Base-by-base conservation (phyloP, 345 rosid species). In the Psidium friedrichsthalianum region DNA sequence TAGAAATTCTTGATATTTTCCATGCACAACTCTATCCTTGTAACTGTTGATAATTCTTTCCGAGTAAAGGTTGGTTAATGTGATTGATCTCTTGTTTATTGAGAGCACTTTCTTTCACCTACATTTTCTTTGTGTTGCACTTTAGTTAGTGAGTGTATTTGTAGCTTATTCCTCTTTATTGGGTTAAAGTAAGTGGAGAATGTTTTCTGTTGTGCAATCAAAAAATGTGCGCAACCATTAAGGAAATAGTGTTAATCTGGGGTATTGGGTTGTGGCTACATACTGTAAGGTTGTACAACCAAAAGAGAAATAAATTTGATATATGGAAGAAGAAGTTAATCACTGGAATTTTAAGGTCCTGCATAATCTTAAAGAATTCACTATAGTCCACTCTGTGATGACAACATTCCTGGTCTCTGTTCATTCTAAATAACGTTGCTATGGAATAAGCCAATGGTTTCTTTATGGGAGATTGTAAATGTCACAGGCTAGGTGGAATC, bases 401-500 rank as follows among this genome's bases (percentile, higher is more conserved):
- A 69, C 78, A 69, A 69, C 47, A 18, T 69, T 32, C 40, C 47
- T 32, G 80, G 42, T 69, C 80, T 69, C 80, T 69, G 80, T 36
- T 69, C 42, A 69, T 69, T 36, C 40, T 69, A 36, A 44, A 18
- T 36, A 18, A 69, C 6, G 20, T 69, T 32, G 47, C 47, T 69
- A 36, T 69, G 6, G 22, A 40, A 44, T 47, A 87, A 87, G 86
- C 90, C 89, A 87, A 88, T 55, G 87, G 87, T 86, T 88, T 69
- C 86, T 64, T 59, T 59, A 59, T 27, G 27, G 40, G 76, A 64
- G 44, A 64, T 64, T 64, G 42, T 85, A 86, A 88, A 86, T 82
- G 84, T 91, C 87, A 85, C 95, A 96, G 99, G 98, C 94, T 92
- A 92, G 93, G 86, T 92, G 96, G 98, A 89, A 87, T 83, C 96